Base-by-base conservation (phyloP, 2,329 filamentous ascomycete species). In the Uncinocarpus reesii region DNA sequence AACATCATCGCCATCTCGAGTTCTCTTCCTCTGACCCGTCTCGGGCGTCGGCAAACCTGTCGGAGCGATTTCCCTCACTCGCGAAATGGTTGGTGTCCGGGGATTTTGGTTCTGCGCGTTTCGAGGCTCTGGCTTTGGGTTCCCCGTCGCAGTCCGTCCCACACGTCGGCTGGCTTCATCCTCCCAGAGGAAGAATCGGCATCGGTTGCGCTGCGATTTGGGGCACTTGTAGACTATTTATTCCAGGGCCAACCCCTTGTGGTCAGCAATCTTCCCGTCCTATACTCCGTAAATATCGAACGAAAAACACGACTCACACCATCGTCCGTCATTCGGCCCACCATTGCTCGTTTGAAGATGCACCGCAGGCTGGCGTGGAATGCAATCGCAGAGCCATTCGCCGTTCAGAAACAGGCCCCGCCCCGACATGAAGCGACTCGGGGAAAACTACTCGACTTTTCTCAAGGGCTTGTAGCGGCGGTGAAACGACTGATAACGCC, bases 131-230 rank as follows among this genome's bases (percentile, higher is more conserved):
- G 35, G 8, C 16, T 23, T 23, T 18, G 35, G 32, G 3, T 75
- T 76, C 52, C 64, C 69, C 52, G 75, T 57, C 4, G 78, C 61
- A 18, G 69, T 69, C 8, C 62, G 62, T 50, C 72, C 70, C 59
- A 77, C 74, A 16, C 78, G 66, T n/a, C 64, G 53, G 53, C 74
- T 69, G 11, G 78, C 78, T 47, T 80, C 75, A 47, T 74, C 71
- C 11, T 74, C 70, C 78, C 78, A 82, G 0, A 81, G 66, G 49
- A 81, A 82, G 65, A 81, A 81, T 4, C 65, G 67, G 57, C 79
- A 82, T 34, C 70, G 65, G 38, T 71, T 63, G 2, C 63, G 57
- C 45, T 69, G 63, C 28, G 65, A 63, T 55, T 71, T 70, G 54
- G 78, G 75, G 56, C 78, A 82, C 3, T 72, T 75, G 55, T 78